Base-by-base conservation (phyloP, 441 rosid species). In the Codiaeum variegatum region DNA sequence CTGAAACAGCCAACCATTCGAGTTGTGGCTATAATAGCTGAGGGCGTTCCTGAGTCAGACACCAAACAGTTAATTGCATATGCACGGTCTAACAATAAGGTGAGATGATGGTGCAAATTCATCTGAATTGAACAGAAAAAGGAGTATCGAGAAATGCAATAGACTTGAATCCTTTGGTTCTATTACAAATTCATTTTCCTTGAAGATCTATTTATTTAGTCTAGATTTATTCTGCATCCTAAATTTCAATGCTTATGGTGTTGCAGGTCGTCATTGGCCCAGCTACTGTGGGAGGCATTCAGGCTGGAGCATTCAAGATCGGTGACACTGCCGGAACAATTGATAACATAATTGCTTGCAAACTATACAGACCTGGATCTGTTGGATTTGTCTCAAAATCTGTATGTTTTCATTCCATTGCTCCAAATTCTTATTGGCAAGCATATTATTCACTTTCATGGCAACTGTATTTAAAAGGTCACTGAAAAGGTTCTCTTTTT, bases 241-340 rank as follows among this genome's bases (percentile, higher is more conserved):
- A 58, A 58, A 60, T 62, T 74, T 79, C 54, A 52, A 34, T 60
- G 56, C 51, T 73, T 38, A 76, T 78, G 77, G 42, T 78, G 24
- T 58, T 75, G 49, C 82, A 94, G 98, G 97, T 94, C 85, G 94
- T 94, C 71, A 87, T 94, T 70, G 98, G 98, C 70, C 98, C 98
- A 32, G 98, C 98, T 72, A 94, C 98, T n/a, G 98, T 94, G 62
- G 98, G 98, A 82, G 98, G 98, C 74, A 80, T 92, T 78, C 97
- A 92, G 85, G 98, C 93, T 76, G 98, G 98, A 75, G 97, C 98
- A 71, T 92, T 94, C 84, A 94, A 92, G 84, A 94, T 94, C 34
- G 98, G 98, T 61, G 98, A 94, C 83, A 94, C 98, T 83, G 97
- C 98, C 34, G 98, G 97, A 80, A 94, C 98, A 69, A 87, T 92